These are phyloP conservation scores for Backusella australiensis DNA, from an alignment of 192 early-diverging fungal species.

Conservation along the genomic window DNA sequence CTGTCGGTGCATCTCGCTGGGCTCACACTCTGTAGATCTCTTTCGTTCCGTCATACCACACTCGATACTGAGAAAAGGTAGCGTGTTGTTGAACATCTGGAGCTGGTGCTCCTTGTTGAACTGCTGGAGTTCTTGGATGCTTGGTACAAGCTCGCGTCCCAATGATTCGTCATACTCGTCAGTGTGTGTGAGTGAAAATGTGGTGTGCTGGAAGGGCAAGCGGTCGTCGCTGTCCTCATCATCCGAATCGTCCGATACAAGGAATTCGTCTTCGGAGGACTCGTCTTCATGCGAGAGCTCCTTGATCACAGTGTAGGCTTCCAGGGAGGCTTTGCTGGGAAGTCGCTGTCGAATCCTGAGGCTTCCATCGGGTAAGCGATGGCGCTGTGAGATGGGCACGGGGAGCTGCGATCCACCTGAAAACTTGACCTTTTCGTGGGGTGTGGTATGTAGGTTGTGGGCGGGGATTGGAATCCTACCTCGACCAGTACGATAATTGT, in stretches of 20 bases:
- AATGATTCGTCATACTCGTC: slow-evolving; percentile 53
- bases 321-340: slow-evolving; percentile 42
- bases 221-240: not conserved
- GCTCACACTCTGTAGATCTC: not conserved
- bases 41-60: not conserved
- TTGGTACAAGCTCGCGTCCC: slow-evolving; percentile 16
- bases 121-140: slow-evolving; percentile 9
- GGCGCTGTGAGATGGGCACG: not conserved
- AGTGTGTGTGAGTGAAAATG: slow-evolving; percentile 50
- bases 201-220: slow-evolving; percentile 24
- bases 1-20: not conserved
- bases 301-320: slow-evolving; percentile 50
- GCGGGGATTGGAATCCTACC: slow-evolving; percentile 2
- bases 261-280: slow-evolving; percentile 50
- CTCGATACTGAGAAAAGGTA: slow-evolving; percentile 23
- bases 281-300: slow-evolving; percentile 44
- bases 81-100: slow-evolving; percentile 8
- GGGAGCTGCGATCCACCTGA: not conserved
- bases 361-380: not conserved
- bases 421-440: not conserved
- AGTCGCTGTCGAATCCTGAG: slow-evolving; percentile 28
- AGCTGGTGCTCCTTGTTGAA: slow-evolving; percentile 21
- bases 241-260: slow-evolving; percentile 31
- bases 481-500: not conserved
- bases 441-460: not conserved